A percentile compares a stretch with the other conserved stretches of the same genome.
Evolutionary conservation across 2,329 filamentous ascomycete species (phyloP).

Genomic region (Escovopsis sp.): DNA sequence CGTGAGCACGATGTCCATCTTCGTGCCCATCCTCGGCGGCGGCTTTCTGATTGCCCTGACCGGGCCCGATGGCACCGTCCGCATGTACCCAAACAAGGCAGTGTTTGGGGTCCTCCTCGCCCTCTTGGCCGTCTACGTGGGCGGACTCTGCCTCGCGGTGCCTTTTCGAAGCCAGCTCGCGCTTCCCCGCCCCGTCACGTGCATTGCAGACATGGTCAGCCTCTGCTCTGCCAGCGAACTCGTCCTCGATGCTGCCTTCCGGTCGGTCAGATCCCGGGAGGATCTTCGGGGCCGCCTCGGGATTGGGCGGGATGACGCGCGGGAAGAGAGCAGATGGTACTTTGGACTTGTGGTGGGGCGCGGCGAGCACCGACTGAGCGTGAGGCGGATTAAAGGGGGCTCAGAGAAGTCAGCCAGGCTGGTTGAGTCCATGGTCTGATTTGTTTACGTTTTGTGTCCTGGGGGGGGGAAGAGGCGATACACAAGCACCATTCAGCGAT

Average conservation of each 20-base stretch:
- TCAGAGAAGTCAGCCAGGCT: constrained; percentile 23
- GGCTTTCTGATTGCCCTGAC: constrained; percentile 64
- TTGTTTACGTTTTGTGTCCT: too few relatives aligned
- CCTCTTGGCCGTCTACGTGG: constrained; percentile 54
- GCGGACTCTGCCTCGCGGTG: constrained; percentile 47
- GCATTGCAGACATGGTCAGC: constrained; percentile 61
- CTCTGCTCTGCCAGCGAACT: constrained; percentile 63
- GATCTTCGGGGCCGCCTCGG: constrained; percentile 59
- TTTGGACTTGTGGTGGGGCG: constrained; percentile 28
- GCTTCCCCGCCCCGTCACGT: constrained; percentile 59
- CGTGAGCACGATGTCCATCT: constrained; percentile 41
- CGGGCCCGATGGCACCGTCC: constrained; percentile 31
- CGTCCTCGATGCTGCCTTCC: constrained; percentile 58
- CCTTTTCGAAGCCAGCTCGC: constrained; percentile 45
- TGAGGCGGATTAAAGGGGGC: constrained; percentile 29
- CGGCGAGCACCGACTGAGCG: constrained; percentile 27
- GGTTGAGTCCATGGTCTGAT: constrained; percentile 9
- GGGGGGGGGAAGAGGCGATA: too few relatives aligned
- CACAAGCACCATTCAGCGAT: too few relatives aligned
- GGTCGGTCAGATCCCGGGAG: constrained; percentile 47
- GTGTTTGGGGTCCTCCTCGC: constrained; percentile 60
- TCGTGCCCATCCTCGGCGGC: constrained; percentile 52
- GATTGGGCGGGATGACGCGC: constrained; percentile 27
- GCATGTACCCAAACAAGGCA: constrained; percentile 59
- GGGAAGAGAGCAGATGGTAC: constrained; percentile 37